These are phyloP conservation scores for Pseudogymnoascus sp. DNA, from an alignment of 2,329 filamentous ascomycete genomes.

Conservation along the genomic window DNA sequence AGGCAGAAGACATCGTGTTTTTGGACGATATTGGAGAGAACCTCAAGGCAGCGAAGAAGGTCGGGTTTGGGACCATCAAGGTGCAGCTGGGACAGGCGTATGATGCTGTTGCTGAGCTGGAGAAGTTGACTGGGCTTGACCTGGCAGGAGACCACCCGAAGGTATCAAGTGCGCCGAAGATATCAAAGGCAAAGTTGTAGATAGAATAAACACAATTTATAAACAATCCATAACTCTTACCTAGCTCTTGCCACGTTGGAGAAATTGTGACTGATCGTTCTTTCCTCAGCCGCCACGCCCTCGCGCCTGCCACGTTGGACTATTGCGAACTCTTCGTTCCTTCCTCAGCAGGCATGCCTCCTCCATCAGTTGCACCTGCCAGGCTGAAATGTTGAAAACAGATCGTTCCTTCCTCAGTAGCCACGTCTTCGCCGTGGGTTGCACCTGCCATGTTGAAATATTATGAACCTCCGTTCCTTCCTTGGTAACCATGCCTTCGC, in stretches of 20 bases:
- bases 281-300: neutral
- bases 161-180: slow-evolving; percentile 5
- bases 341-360: neutral
- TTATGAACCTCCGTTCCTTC: neutral
- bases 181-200: slow-evolving; percentile 4
- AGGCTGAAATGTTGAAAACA: neutral
- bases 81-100: slow-evolving; percentile 69
- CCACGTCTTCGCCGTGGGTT: neutral
- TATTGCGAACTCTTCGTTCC: neutral
- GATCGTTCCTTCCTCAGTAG: neutral
- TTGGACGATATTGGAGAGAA: slow-evolving; percentile 87
- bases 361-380: neutral
- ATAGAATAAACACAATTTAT: neutral
- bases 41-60: slow-evolving; percentile 64
- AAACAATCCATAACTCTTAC: neutral
- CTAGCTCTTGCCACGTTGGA: neutral
- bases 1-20: slow-evolving; percentile 66
- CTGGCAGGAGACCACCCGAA: slow-evolving; percentile 30
- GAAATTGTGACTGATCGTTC: neutral
- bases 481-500: neutral
- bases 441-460: neutral
- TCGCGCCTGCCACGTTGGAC: neutral
- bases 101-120: slow-evolving; percentile 75
- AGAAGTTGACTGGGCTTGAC: slow-evolving; percentile 60
- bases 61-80: slow-evolving; percentile 77